Percentiles rank a stretch among this genome's conserved stretches.
Evolutionary conservation across 2,329 filamentous ascomycete genomes (phyloP).

Genomic region (Ceratocystiopsis minuta): DNA sequence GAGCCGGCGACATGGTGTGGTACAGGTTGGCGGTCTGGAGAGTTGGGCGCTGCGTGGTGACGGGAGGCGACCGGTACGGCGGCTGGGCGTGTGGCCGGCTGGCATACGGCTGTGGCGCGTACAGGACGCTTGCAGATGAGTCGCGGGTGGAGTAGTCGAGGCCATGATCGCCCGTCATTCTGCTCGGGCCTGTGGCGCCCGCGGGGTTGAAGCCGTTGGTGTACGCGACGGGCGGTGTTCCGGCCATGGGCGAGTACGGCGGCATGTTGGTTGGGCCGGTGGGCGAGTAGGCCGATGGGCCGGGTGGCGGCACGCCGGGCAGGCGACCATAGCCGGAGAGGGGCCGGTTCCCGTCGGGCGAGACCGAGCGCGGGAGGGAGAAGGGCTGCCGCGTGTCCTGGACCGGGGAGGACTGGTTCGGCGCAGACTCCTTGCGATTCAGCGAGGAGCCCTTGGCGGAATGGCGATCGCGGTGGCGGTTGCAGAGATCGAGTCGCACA

Average conservation of each 20-base stretch:
- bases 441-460: conserved; percentile 62
- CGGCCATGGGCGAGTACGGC: conserved; percentile 25
- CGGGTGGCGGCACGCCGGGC: too few relatives aligned
- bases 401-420: conserved; percentile 29
- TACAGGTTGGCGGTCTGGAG: conserved; percentile 31
- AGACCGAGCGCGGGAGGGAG: conserved; percentile 23
- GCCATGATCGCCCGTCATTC: conserved; percentile 21
- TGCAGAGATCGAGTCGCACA: conserved; percentile 81
- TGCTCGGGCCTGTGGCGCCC: conserved; percentile 12
- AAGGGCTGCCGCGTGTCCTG: conserved; percentile 23
- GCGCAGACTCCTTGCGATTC: conserved; percentile 52
- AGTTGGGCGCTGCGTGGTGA: conserved; percentile 25
- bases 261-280: conserved; percentile 11
- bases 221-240: conserved; percentile 22
- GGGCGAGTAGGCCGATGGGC: too few relatives aligned
- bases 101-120: conserved; percentile 1
- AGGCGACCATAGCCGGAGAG: conserved; percentile 11
- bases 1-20: conserved; percentile 33
- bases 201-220: conserved; percentile 14
- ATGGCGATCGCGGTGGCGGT: conserved; percentile 67
- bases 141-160: conserved; percentile 20
- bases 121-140: conserved; percentile 11
- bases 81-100: conserved; percentile 5
- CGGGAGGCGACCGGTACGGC: conserved; percentile 23
- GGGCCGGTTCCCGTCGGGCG: conserved; percentile 29